phyloP scores from a whole-genome alignment of 345 rosid genomes.

The Citrus maxima region DNA sequence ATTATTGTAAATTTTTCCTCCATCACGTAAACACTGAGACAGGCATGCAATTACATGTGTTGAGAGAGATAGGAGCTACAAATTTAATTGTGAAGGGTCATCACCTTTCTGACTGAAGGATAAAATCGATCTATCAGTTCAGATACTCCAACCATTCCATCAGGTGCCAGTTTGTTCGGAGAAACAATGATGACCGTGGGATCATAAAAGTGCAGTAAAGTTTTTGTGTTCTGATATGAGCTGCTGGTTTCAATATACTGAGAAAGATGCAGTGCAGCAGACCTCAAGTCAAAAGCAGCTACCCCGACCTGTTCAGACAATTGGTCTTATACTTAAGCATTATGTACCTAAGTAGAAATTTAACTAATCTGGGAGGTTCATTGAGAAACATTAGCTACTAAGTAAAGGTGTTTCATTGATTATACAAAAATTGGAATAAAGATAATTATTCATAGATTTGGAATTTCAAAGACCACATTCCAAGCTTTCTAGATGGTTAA shows the following conservation, averaged over 20 bases:
- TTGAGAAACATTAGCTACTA: background rate
- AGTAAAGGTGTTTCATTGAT: background rate
- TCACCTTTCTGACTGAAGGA: slow-evolving; percentile 73
- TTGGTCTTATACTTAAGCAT: background rate
- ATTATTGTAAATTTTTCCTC: background rate
- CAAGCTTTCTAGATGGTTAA: background rate
- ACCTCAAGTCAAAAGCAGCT: slow-evolving; percentile 91
- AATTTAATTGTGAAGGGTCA: slow-evolving; percentile 2
- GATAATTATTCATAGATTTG: background rate
- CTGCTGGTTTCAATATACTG: slow-evolving; percentile 96
- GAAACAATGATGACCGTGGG: slow-evolving; percentile 78
- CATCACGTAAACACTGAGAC: background rate
- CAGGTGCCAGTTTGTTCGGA: slow-evolving; percentile 80
- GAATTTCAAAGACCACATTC: background rate
- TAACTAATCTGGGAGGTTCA: background rate
- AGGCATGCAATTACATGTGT: background rate
- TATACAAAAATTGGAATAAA: background rate
- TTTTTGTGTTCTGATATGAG: slow-evolving; percentile 87
- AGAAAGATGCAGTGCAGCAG: slow-evolving; percentile 88
- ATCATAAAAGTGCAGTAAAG: slow-evolving; percentile 80
- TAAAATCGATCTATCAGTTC: slow-evolving; percentile 71
- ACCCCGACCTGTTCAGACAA: slow-evolving; percentile 66
- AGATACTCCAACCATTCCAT: slow-evolving; percentile 89
- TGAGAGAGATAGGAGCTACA: background rate
- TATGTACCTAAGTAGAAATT: background rate